Base-by-base conservation (phyloP, 768 basidiomycete genomes). In the Lentinula boryana region DNA sequence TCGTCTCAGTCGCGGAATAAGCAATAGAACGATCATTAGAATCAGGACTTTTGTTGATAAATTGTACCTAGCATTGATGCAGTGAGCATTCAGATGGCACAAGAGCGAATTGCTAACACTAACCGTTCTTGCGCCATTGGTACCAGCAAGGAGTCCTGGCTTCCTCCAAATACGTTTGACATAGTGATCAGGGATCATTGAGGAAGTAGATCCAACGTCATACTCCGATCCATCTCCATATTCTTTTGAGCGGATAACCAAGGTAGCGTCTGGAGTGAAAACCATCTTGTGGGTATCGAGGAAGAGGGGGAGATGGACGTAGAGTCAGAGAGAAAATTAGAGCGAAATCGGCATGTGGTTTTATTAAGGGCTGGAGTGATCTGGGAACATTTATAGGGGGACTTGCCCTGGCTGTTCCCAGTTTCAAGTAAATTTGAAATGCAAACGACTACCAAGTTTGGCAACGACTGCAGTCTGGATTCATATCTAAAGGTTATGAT, bases 101-200 rank as follows among this genome's bases (percentile, higher is more conserved):
- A 54, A 21, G 15, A 44, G 18, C 7, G 23, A 40, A 31, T 32
- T 8, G 21, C 41, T 38, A 13, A 13, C 62, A 18, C 15, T 32
- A 13, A 36, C 51, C 9, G 43, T 50, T 41, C 23, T 23, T 27
- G 58, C 35, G 27, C 53, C 5, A 43, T n/a, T 21, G 13, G 43
- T 23, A 27, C 53, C 36, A 43, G 56, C 21, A 10, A 33, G 56
- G 16, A 50, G 21, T n/a, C 44, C 58, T 8, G 43, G 41, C 53
- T 64, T 64, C 8, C 61, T 50, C 63, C 63, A 64, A 32, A 64
- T 54, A 18, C 63, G 32, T 48, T 62, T 64, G 7, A 64, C 61
- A 27, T 64, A 64, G 60, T 64, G 63, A 51, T 61, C 60, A 27
- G 63, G 63, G 35, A 58, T 49, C 18, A 48, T 48, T 10, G 23